phyloP scores from a whole-genome alignment of 352 stramenopile genomes.

The Pseudoperonospora humuli region DNA sequence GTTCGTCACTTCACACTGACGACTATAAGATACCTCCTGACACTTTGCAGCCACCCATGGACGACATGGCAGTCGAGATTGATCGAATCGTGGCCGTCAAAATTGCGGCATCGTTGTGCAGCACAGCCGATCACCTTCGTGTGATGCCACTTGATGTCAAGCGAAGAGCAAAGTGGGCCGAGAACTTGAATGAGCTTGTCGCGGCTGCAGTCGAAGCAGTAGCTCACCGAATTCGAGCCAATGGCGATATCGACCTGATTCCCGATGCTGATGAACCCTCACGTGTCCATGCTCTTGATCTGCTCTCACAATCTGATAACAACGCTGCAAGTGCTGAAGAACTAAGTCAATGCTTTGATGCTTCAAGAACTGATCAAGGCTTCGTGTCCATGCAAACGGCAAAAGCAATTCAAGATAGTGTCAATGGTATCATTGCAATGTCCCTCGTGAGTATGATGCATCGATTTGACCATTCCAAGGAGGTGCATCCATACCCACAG shows the following conservation, averaged over 20 bases:
- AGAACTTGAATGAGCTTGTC: conserved; percentile 23
- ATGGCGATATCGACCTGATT: neutral
- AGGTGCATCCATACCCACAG: conserved; percentile 1
- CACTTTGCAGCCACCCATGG: neutral
- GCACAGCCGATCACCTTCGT: conserved; percentile 21
- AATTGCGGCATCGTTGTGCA: conserved; percentile 29
- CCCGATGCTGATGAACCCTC: neutral
- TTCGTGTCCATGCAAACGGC: conserved; percentile 30
- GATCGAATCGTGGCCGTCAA: conserved; percentile 31
- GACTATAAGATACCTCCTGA: conserved; percentile 3
- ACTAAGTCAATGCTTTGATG: neutral
- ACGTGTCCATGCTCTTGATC: neutral
- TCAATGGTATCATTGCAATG: conserved; percentile 28
- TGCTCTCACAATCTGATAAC: conserved; percentile 3
- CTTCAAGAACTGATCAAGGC: conserved; percentile 1
- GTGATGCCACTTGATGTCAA: conserved; percentile 2
- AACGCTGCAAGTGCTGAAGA: conserved; percentile 7
- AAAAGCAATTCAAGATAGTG: conserved; percentile 28
- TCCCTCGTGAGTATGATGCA: conserved; percentile 24
- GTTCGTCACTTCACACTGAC: conserved; percentile 2
- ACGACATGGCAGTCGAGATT: conserved; percentile 29
- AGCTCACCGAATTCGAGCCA: conserved; percentile 12
- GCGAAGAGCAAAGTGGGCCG: conserved; percentile 2
- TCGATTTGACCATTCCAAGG: conserved; percentile 8
- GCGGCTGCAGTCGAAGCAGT: conserved; percentile 19